Conservation (phyloP, 192 early-diverging fungal species). For the Backusella psychrophila region DNA sequence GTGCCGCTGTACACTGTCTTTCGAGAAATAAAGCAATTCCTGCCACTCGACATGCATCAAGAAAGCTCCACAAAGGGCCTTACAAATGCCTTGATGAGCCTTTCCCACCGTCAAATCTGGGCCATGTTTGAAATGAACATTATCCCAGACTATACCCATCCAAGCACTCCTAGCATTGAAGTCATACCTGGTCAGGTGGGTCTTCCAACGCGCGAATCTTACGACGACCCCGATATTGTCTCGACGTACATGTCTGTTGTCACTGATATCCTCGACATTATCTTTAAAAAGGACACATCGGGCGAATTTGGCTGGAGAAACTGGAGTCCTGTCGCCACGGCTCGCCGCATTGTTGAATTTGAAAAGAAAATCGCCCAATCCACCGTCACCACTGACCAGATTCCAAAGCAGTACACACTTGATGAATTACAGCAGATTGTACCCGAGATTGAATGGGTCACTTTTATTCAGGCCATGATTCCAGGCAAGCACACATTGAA, state of each 20-base stretch:
- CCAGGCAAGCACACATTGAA: neutral
- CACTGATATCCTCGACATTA: conserved; percentile 40
- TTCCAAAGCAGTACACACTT: conserved; percentile 1
- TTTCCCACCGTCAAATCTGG: conserved; percentile 7
- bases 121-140: conserved; percentile 53
- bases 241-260: conserved; percentile 42
- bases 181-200: conserved; percentile 56
- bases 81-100: conserved; percentile 5
- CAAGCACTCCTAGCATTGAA: conserved; percentile 40
- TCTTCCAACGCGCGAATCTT: conserved; percentile 61
- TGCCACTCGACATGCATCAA: conserved; percentile 10
- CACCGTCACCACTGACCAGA: neutral
- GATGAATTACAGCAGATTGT: neutral
- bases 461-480: neutral
- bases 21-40: conserved; percentile 31
- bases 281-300: conserved; percentile 20
- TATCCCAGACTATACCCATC: conserved; percentile 51
- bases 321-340: conserved; percentile 26
- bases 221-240: conserved; percentile 49
- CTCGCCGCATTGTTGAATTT: conserved; percentile 59
- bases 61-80: neutral
- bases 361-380: conserved; percentile 51
- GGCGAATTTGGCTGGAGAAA: conserved; percentile 24
- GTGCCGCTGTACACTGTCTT: conserved; percentile 43
- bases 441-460: conserved; percentile 7